Evolutionary conservation across 306 rosid species (phyloP).

Genomic region (Pachyrhizus erosus): DNA sequence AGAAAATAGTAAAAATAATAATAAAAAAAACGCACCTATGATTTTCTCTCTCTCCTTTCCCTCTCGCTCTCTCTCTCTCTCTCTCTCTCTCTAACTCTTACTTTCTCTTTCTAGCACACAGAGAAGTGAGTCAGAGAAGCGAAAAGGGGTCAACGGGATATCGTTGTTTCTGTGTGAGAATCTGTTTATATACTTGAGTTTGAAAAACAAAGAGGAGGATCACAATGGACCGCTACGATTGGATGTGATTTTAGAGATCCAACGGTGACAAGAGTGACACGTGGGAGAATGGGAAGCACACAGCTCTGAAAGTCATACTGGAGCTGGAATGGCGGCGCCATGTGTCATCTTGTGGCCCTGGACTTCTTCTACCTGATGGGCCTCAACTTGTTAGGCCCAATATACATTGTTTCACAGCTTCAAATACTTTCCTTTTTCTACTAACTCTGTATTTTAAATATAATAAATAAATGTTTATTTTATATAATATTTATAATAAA

Average conservation of each 20-base stretch:
- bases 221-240: conserved; percentile 8
- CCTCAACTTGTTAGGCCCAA: background rate
- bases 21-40: background rate
- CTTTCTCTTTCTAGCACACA: conserved; percentile 28
- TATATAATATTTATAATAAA: too few species aligned
- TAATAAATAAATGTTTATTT: too few species aligned
- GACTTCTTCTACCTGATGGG: background rate
- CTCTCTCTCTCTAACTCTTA: background rate
- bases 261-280: background rate
- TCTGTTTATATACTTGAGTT: conserved; percentile 21
- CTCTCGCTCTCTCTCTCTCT: background rate
- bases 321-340: background rate
- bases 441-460: too few species aligned
- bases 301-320: background rate
- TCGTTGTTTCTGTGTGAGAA: conserved; percentile 3
- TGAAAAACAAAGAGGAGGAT: conserved; percentile 28
- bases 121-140: conserved; percentile 43
- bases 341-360: background rate
- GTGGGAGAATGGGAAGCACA: background rate
- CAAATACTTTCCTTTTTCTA: too few species aligned
- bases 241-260: background rate
- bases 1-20: background rate
- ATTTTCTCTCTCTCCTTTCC: background rate
- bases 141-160: conserved; percentile 42
- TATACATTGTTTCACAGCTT: too few species aligned